A percentile compares a stretch with the other conserved stretches of the same genome.
Conservation (phyloP, 176 grass and related monocot genomes). For the Oryza rufipogon region DNA sequence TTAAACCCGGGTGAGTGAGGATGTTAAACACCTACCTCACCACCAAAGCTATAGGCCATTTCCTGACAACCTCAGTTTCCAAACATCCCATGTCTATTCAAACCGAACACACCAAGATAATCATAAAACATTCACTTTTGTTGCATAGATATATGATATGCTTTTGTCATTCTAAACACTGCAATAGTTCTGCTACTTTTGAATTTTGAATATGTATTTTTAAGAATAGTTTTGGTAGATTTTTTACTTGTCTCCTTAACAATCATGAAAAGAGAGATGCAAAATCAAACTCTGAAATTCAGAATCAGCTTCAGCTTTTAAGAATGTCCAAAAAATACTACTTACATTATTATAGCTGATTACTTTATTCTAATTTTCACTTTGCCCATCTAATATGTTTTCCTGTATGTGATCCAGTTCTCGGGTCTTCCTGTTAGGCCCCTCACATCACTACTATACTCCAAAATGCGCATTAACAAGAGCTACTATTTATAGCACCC, state of each 20-base stretch:
- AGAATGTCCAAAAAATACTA: not conserved
- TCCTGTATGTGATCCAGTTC: slow-evolving; percentile 63
- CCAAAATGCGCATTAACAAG: slow-evolving; percentile 87
- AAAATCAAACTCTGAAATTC: no score
- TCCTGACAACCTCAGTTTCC: no score
- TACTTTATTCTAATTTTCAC: slow-evolving; percentile 12
- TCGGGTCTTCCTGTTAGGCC: slow-evolving; percentile 94
- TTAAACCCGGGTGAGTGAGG: no score
- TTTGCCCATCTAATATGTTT: slow-evolving; percentile 16
- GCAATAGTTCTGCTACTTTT: no score
- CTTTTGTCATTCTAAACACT: not conserved
- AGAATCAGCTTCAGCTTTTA: not conserved
- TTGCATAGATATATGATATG: not conserved
- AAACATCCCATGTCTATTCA: no score
- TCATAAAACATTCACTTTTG: not conserved
- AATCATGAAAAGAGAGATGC: no score
- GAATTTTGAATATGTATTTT: no score
- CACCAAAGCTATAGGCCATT: no score
- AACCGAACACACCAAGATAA: not conserved
- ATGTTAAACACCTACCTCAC: no score
- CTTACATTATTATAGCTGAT: not conserved
- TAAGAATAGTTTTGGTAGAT: no score
- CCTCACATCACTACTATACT: slow-evolving; percentile 98
- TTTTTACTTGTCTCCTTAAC: no score
- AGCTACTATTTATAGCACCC: slow-evolving; percentile 79